Conservation (phyloP, 2,329 filamentous ascomycete species). For the Colletotrichum navitas region DNA sequence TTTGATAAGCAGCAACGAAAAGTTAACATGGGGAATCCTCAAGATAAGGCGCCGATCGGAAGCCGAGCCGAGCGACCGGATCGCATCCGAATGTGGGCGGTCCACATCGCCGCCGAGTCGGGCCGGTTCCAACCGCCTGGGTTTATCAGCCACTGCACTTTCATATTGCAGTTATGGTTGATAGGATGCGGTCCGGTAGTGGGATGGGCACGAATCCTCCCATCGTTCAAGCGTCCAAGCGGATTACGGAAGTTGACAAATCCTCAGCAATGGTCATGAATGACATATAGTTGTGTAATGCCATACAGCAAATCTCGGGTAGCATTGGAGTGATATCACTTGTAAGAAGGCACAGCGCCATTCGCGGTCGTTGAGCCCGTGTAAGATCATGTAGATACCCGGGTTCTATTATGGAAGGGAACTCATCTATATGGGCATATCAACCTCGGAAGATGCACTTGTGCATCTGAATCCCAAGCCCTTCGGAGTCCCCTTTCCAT, state of each 20-base stretch:
- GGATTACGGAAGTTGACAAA: background rate
- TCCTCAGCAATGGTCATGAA: background rate
- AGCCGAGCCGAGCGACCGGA: constrained; percentile 19
- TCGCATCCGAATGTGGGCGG: constrained; percentile 2
- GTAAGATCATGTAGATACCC: background rate
- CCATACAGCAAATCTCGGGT: background rate
- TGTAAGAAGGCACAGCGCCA: background rate
- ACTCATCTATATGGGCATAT: background rate
- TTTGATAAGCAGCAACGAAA: background rate
- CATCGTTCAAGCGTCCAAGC: background rate
- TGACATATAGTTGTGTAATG: background rate
- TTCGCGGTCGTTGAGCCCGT: no score
- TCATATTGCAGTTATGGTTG: no score
- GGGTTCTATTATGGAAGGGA: no score
- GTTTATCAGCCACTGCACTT: no score
- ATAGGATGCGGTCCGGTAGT: background rate
- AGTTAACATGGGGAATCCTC: background rate
- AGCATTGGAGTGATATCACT: background rate
- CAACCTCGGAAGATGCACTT: background rate
- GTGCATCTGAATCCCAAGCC: no score
- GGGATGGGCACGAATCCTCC: background rate
- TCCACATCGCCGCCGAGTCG: background rate
- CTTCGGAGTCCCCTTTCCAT: background rate
- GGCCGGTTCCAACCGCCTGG: background rate
- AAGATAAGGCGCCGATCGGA: constrained; percentile 18